phyloP scores from a whole-genome alignment of 1,284 basidiomycete genomes.

The Cutaneotrichosporon sp. region DNA sequence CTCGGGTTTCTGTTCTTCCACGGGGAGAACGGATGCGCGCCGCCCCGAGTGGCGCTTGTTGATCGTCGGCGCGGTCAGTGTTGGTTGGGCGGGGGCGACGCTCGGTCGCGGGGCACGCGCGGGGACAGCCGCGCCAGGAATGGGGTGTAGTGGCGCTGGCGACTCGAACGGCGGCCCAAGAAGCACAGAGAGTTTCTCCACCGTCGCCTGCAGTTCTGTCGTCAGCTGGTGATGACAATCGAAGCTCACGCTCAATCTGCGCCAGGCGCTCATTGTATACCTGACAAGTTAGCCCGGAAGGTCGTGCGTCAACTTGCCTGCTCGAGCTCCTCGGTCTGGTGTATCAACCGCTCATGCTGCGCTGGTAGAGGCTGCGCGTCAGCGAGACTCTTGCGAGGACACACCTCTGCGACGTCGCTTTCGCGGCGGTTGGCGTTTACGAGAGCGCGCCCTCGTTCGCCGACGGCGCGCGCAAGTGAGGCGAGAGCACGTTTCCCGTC shows the following conservation, averaged over 20 bases:
- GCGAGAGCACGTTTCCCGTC: constrained; percentile 27
- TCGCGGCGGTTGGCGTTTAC: constrained; percentile 26
- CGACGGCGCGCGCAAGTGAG: constrained; percentile 32
- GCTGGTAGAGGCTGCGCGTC: constrained; percentile 28
- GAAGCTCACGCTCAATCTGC: constrained; percentile 28
- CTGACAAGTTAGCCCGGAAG: constrained; percentile 15
- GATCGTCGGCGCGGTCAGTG: constrained; percentile 12
- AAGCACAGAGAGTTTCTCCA: constrained; percentile 29
- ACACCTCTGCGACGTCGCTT: constrained; percentile 30
- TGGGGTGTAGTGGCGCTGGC: constrained; percentile 29
- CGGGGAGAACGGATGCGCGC: background rate
- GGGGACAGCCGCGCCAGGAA: constrained; percentile 20
- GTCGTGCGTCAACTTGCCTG: constrained; percentile 23
- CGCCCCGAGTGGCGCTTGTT: constrained; percentile 14
- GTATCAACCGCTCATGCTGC: constrained; percentile 32
- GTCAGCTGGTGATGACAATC: background rate
- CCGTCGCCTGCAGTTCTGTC: constrained; percentile 15
- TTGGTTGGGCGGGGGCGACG: background rate
- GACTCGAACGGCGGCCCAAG: constrained; percentile 40
- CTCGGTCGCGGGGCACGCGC: constrained; percentile 1
- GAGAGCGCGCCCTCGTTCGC: constrained; percentile 33
- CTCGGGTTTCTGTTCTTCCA: background rate
- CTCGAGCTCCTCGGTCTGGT: constrained; percentile 33
- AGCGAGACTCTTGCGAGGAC: constrained; percentile 1
- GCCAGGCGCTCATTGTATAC: constrained; percentile 35